Evolutionary conservation across 2,329 filamentous ascomycete species (phyloP), one percentile per base, ranked within the genome.

Genomic region (Anthostomella pinea): DNA sequence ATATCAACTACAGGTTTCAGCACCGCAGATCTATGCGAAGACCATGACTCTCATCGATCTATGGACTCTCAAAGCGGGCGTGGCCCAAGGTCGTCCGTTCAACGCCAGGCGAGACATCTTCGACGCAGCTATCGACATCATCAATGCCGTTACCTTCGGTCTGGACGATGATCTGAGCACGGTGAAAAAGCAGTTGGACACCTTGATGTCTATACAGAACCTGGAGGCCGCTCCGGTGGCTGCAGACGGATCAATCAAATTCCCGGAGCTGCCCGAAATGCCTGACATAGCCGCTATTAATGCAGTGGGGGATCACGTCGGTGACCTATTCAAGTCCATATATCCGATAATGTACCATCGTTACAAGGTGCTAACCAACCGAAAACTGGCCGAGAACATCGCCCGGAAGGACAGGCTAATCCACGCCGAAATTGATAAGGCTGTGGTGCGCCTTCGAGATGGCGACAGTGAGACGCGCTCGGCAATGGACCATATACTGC

Each of bases 81-180:
- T 59, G 10, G 56, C 57, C 2, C 35, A 45, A 8, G 53, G 52
- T 1, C 38, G 49, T 5, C 57, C 63, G 2, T 67, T 67, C 26
- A 35, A 49, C 4, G 63, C 56, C 1, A 35, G 41, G 5, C 37
- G 41, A 7, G 64, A 67, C 37, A 41, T 67, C 7, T 52, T 55
- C 28, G 48, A 60, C 18, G 48, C 51, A 0, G 51, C 59, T 1
- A 49, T 65, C 3, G 63, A 66, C 33, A 58, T 60, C 30, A 62
- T 67, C 20, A 56, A 54, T n/a, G 55, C 54, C 11, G 57, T 52
- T 5, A 53, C 64, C 0, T 63, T 66, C 38, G 59, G 57, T 2
- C 15, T 50, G 1, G 50, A 39, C 22, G 46, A 47, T 8, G 36
- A 45, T 14, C 32, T 45, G 24, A 49, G 41, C 25, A 45, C 37